phyloP scores from a whole-genome alignment of 1,139 yeast genomes.

The Debaryomyces sp. region DNA sequence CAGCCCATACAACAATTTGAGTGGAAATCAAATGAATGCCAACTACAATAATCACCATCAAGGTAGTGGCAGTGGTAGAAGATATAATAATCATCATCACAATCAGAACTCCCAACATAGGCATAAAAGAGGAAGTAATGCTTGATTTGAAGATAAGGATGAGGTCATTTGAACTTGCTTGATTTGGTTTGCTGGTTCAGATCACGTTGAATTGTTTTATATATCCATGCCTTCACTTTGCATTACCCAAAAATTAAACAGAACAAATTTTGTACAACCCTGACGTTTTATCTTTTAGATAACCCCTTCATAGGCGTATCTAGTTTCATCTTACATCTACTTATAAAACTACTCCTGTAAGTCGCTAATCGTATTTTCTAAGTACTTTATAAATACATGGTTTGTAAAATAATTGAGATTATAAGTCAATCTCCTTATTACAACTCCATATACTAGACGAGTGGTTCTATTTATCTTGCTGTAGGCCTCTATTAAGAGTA shows the following conservation, averaged over 20 bases:
- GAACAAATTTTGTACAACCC: not conserved
- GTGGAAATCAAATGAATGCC: slow-evolving; percentile 8
- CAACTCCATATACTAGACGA: too few relatives aligned
- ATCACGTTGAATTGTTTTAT: slow-evolving; percentile 6
- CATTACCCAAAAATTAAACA: not conserved
- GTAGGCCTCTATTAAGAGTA: too few relatives aligned
- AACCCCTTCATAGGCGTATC: not conserved
- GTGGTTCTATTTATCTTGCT: too few relatives aligned
- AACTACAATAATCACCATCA: slow-evolving; percentile 15
- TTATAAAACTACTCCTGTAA: not conserved
- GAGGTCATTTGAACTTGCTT: slow-evolving; percentile 3
- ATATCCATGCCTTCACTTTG: not conserved
- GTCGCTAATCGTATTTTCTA: not conserved
- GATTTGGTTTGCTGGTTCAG: slow-evolving; percentile 7
- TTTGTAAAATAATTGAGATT: too few relatives aligned
- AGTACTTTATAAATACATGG: not conserved
- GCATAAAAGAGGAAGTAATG: slow-evolving; percentile 16
- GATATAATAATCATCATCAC: slow-evolving; percentile 16
- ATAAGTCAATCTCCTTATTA: too few relatives aligned
- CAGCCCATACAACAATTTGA: slow-evolving; percentile 6
- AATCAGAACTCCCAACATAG: slow-evolving; percentile 7
- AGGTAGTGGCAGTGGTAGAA: slow-evolving; percentile 15
- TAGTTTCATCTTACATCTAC: slow-evolving; percentile 1
- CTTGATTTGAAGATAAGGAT: not conserved
- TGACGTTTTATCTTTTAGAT: not conserved